These are phyloP conservation scores for Saccharomycopsis sp. DNA, from an alignment of 805 yeast genomes.

Conservation along the genomic window DNA sequence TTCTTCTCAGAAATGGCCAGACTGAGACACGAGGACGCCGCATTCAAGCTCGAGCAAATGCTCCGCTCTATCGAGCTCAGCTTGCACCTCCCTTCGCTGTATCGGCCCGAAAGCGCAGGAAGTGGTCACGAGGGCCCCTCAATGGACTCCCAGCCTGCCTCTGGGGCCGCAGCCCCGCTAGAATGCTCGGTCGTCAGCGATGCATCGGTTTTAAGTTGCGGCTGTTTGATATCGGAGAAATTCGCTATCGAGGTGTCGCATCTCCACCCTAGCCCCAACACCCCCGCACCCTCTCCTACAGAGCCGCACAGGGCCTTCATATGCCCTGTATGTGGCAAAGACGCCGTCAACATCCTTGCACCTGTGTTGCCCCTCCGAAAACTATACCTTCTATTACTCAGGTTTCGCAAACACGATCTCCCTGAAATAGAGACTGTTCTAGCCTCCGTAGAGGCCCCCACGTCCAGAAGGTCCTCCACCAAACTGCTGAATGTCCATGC, in stretches of 20 bases:
- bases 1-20: background rate
- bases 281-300: background rate
- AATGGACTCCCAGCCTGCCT: background rate
- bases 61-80: background rate
- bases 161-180: background rate
- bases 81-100: background rate
- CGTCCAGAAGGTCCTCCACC: background rate
- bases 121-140: background rate
- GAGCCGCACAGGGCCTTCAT: background rate
- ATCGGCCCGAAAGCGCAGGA: background rate
- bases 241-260: slow-evolving; percentile 5
- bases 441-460: background rate
- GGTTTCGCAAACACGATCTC: background rate
- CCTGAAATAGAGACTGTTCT: background rate
- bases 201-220: slow-evolving; percentile 19
- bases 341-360: slow-evolving; percentile 4
- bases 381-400: slow-evolving; percentile 4
- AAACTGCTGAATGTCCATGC: background rate
- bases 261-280: background rate
- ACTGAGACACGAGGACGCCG: background rate
- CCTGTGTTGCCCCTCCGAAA: slow-evolving; percentile 16
- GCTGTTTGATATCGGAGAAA: slow-evolving; percentile 17
- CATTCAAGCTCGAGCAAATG: background rate
- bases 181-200: slow-evolving; percentile 7
- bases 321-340: slow-evolving; percentile 13